Percentiles rank a stretch among this genome's conserved stretches.
Evolutionary conservation across 2,329 filamentous ascomycete genomes (phyloP).

Genomic region (Botrytis porri): DNA sequence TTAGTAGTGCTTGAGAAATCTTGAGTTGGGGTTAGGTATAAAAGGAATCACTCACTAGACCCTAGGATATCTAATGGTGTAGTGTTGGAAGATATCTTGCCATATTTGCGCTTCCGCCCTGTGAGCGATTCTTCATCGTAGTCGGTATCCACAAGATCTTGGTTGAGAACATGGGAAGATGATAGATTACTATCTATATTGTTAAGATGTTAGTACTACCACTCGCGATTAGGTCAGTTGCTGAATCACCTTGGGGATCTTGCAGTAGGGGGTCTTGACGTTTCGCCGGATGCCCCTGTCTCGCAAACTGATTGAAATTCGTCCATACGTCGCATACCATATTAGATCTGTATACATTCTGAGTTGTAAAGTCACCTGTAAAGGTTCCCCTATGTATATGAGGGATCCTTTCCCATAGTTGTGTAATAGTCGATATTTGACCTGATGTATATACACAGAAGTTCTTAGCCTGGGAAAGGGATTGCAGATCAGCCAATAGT

Average conservation of each 20-base stretch:
- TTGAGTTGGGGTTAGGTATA: neutral
- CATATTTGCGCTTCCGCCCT: neutral
- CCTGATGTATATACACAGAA: too few species aligned
- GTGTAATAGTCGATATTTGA: neutral
- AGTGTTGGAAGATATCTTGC: neutral
- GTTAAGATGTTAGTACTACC: too few species aligned
- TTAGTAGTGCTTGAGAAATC: neutral
- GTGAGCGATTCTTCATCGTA: neutral
- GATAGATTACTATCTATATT: too few species aligned
- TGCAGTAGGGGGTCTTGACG: neutral
- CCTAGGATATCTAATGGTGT: neutral
- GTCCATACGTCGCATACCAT: neutral
- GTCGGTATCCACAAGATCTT: neutral
- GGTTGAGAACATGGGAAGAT: neutral
- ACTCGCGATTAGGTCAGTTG: too few species aligned
- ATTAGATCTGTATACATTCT: neutral
- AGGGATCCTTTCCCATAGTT: neutral
- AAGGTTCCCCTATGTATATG: neutral
- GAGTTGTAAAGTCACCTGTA: constrained; percentile 12
- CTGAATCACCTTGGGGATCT: neutral
- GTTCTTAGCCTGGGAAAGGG: too few species aligned
- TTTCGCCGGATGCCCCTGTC: neutral
- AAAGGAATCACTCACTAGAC: neutral
- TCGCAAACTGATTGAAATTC: neutral
- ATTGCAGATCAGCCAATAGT: too few species aligned